These are phyloP conservation scores for Rubroboletus satanas DNA, from an alignment of 768 basidiomycete genomes.

Conservation along the genomic window DNA sequence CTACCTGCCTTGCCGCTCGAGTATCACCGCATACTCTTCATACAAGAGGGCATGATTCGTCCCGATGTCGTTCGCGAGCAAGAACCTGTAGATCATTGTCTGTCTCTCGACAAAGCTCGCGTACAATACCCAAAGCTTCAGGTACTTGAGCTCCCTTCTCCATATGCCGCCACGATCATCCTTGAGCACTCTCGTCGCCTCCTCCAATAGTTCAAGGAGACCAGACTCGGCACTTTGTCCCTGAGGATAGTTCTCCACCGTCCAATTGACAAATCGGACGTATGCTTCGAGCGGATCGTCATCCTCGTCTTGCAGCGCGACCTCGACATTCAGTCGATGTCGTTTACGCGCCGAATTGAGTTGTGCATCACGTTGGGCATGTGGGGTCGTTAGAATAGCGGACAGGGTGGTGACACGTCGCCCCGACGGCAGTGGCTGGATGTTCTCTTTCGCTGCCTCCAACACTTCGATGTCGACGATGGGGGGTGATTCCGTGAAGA, in stretches of 20 bases:
- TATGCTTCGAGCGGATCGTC: slow-evolving; percentile 85
- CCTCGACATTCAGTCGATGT: slow-evolving; percentile 67
- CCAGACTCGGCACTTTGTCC: slow-evolving; percentile 87
- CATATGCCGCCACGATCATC: slow-evolving; percentile 71
- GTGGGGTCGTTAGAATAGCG: slow-evolving; percentile 69
- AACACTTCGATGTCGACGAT: slow-evolving; percentile 80
- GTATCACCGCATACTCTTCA: slow-evolving; percentile 84
- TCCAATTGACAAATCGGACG: slow-evolving; percentile 84
- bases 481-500: slow-evolving; percentile 37
- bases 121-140: slow-evolving; percentile 93
- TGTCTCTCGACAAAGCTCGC: slow-evolving; percentile 90
- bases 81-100: slow-evolving; percentile 82
- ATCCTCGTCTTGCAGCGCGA: slow-evolving; percentile 71
- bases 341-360: slow-evolving; percentile 61
- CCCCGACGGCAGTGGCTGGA: slow-evolving; percentile 78
- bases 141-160: slow-evolving; percentile 76
- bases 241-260: slow-evolving; percentile 90
- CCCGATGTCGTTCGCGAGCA: slow-evolving; percentile 90
- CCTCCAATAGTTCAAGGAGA: slow-evolving; percentile 88
- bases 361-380: slow-evolving; percentile 68
- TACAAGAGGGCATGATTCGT: slow-evolving; percentile 77
- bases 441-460: slow-evolving; percentile 83
- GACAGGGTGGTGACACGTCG: slow-evolving; percentile 76
- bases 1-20: slow-evolving; percentile 82
- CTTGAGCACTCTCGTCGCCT: slow-evolving; percentile 82